Conservation (phyloP, 2,329 filamentous ascomycete genomes). For the Coniochaeta sp. region DNA sequence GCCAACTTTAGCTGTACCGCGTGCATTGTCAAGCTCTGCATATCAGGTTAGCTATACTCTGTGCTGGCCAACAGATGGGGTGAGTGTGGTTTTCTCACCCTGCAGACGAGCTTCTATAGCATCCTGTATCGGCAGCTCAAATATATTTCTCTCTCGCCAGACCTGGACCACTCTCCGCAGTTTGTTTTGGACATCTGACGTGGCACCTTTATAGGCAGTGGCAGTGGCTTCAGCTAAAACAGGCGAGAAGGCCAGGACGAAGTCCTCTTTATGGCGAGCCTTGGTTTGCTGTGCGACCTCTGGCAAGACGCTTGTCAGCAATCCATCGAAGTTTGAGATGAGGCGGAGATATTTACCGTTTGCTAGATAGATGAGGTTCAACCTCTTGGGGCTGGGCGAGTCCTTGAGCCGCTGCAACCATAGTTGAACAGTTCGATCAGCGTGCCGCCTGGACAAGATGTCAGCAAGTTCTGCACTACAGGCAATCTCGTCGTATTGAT, state of each 20-base stretch:
- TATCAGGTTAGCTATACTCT: conserved; percentile 7
- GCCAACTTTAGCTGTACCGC: conserved; percentile 41
- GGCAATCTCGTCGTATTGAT: background rate
- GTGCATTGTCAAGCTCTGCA: conserved; percentile 55
- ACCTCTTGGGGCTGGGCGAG: conserved; percentile 72
- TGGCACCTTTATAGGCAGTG: conserved; percentile 83
- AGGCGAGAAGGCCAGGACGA: conserved; percentile 83
- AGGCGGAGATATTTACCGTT: conserved; percentile 60
- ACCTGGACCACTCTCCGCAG: conserved; percentile 86
- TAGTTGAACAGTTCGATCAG: conserved; percentile 82
- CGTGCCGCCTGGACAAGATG: conserved; percentile 61
- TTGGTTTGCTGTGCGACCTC: conserved; percentile 97
- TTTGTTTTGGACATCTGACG: conserved; percentile 80
- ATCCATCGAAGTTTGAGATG: background rate
- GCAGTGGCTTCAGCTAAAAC: conserved; percentile 86
- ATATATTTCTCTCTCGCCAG: conserved; percentile 82
- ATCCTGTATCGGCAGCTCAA: conserved; percentile 70
- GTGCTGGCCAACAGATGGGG: background rate
- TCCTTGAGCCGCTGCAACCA: conserved; percentile 90
- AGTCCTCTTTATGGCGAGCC: conserved; percentile 85
- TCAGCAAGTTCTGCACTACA: background rate
- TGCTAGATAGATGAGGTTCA: conserved; percentile 89
- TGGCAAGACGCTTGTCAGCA: conserved; percentile 24
- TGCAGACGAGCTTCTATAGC: conserved; percentile 74
- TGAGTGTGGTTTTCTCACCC: conserved; percentile 42